Evolutionary conservation across 1,284 basidiomycete genomes (phyloP).

Genomic region (Athelia sp.): DNA sequence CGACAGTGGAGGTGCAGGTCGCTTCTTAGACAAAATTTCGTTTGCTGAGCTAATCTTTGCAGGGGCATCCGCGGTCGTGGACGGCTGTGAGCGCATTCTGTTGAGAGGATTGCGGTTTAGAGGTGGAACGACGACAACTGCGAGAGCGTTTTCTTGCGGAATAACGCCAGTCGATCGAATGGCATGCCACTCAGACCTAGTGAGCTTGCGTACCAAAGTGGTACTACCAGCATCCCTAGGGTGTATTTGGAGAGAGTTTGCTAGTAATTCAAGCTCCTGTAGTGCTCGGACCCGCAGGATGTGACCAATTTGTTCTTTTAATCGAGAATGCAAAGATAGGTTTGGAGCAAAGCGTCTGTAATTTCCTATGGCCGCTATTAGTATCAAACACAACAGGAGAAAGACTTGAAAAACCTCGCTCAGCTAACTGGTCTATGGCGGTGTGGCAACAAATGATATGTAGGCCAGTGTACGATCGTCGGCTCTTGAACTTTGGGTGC

Average conservation of each 20-base stretch:
- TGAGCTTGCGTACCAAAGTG: conserved; percentile 55
- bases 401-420: conserved; percentile 26
- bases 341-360: conserved; percentile 25
- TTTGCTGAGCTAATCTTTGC: conserved; percentile 14
- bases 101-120: conserved; percentile 50
- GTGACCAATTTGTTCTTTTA: conserved; percentile 53
- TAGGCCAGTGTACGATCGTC: conserved; percentile 35
- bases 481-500: conserved; percentile 52
- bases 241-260: conserved; percentile 30
- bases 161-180: conserved; percentile 44
- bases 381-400: conserved; percentile 6
- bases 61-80: conserved; percentile 33
- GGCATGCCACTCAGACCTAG: conserved; percentile 49
- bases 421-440: conserved; percentile 29
- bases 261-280: conserved; percentile 64
- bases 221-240: conserved; percentile 16
- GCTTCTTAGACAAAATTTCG: conserved; percentile 7
- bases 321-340: conserved; percentile 29
- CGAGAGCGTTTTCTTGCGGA: conserved; percentile 49
- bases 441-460: conserved; percentile 58
- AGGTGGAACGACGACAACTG: conserved; percentile 67
- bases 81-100: conserved; percentile 36
- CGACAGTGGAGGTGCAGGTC: conserved; percentile 29
- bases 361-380: conserved; percentile 15
- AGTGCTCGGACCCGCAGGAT: conserved; percentile 65